Percentiles rank a stretch among this genome's conserved stretches.
These are phyloP conservation scores for Hypoxylon fuscum DNA, from an alignment of 495 filamentous ascomycete species.

Conservation along the genomic window DNA sequence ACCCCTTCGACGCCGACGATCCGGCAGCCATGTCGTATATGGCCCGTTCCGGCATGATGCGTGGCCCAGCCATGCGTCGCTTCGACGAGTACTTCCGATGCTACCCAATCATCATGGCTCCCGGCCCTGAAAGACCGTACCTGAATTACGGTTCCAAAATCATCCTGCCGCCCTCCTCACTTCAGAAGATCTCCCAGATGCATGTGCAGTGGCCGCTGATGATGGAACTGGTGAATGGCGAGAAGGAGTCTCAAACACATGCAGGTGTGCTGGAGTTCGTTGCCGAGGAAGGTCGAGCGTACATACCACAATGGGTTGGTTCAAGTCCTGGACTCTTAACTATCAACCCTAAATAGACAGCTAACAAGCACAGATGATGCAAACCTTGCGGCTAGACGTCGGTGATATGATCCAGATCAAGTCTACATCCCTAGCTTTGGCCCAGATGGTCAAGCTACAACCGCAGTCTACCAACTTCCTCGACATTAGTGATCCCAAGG, in stretches of 20 bases:
- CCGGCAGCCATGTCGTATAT: conserved; percentile 61
- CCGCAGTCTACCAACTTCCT: conserved; percentile 91
- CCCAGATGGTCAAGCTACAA: conserved; percentile 93
- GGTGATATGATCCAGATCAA: conserved; percentile 95
- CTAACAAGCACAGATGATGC: conserved; percentile 77
- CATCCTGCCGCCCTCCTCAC: conserved; percentile 90
- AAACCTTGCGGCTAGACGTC: conserved; percentile 84
- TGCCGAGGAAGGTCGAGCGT: conserved; percentile 95
- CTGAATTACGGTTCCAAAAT: conserved; percentile 98
- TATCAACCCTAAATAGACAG: background rate
- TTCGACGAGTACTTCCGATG: conserved; percentile 98
- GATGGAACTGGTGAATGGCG: conserved; percentile 91
- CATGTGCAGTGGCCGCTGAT: conserved; percentile 98
- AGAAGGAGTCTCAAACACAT: conserved; percentile 80
- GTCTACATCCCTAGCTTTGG: conserved; percentile 88
- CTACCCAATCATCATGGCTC: conserved; percentile 93
- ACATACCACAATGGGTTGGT: conserved; percentile 92
- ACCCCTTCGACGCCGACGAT: conserved; percentile 64
- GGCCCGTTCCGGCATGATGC: conserved; percentile 50
- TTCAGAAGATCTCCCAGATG: conserved; percentile 94
- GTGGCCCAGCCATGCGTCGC: conserved; percentile 58
- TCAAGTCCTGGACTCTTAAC: too few species aligned
- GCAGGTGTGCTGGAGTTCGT: conserved; percentile 97
- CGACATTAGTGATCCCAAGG: conserved; percentile 95
- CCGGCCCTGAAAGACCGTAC: conserved; percentile 87